Percentiles rank a stretch among this genome's conserved stretches.
Conservation (phyloP, 345 rosid genomes). For the Aegle marmelos region DNA sequence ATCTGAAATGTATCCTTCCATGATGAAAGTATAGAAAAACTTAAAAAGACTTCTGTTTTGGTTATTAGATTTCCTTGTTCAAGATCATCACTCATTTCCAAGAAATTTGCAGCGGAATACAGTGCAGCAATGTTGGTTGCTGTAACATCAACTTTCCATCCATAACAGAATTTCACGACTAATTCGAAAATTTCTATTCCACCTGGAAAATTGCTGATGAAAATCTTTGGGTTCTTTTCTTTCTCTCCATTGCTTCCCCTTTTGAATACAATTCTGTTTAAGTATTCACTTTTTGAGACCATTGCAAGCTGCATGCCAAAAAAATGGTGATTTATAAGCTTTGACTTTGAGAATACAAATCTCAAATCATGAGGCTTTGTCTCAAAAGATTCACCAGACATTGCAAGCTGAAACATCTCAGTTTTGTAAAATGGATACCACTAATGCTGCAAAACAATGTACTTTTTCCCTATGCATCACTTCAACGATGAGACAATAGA, state of each 20-base stretch:
- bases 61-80: constrained; percentile 41
- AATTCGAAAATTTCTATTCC: constrained; percentile 39
- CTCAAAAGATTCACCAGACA: background rate
- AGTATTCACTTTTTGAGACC: constrained; percentile 52
- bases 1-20: constrained; percentile 47
- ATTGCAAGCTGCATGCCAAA: constrained; percentile 41
- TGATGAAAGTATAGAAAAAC: constrained; percentile 36
- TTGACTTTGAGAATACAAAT: background rate
- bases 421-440: background rate
- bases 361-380: background rate
- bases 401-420: background rate
- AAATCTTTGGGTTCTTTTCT: constrained; percentile 17
- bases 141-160: constrained; percentile 44
- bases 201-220: constrained; percentile 42
- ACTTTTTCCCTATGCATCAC: background rate
- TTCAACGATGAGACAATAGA: background rate
- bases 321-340: constrained; percentile 1
- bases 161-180: constrained; percentile 51
- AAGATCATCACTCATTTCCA: constrained; percentile 56
- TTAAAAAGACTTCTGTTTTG: constrained; percentile 38
- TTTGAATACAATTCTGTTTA: constrained; percentile 43
- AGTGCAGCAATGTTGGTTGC: constrained; percentile 44
- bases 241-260: constrained; percentile 21
- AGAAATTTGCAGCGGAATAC: constrained; percentile 47
- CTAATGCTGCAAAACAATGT: background rate